These are phyloP conservation scores for Pisolithus sp. DNA, from an alignment of 768 basidiomycete species.

Conservation along the genomic window DNA sequence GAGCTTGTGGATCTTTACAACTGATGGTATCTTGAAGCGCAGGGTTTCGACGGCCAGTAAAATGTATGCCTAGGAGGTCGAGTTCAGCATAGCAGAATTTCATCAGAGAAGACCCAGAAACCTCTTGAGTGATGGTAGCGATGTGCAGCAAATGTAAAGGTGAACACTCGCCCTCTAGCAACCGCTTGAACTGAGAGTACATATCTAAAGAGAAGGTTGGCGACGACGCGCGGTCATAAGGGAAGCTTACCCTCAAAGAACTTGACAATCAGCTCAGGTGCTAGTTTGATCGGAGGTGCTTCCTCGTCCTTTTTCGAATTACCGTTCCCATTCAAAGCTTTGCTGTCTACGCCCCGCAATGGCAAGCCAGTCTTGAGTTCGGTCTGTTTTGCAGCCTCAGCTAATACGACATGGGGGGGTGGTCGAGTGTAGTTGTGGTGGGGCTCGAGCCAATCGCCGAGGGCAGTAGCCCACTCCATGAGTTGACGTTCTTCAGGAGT, in stretches of 20 bases:
- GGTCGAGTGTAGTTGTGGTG: constrained; percentile 72
- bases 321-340: constrained; percentile 28
- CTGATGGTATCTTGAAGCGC: constrained; percentile 65
- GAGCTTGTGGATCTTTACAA: constrained; percentile 69
- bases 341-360: constrained; percentile 54
- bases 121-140: constrained; percentile 72
- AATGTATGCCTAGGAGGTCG: constrained; percentile 53
- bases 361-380: constrained; percentile 67
- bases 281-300: constrained; percentile 55
- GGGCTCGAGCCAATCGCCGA: constrained; percentile 72
- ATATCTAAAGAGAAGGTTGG: constrained; percentile 37
- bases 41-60: constrained; percentile 62
- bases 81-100: neutral
- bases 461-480: constrained; percentile 50
- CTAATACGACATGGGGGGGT: constrained; percentile 60
- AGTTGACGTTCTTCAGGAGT: constrained; percentile 57
- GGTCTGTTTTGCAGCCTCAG: constrained; percentile 68
- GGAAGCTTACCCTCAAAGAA: constrained; percentile 57
- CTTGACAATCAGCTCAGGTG: constrained; percentile 44
- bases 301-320: constrained; percentile 67
- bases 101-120: constrained; percentile 12
- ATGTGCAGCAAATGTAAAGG: constrained; percentile 62
- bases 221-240: neutral
- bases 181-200: constrained; percentile 43
- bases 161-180: constrained; percentile 33